phyloP scores from a whole-genome alignment of 306 rosid genomes.

The Rosa rugosa region DNA sequence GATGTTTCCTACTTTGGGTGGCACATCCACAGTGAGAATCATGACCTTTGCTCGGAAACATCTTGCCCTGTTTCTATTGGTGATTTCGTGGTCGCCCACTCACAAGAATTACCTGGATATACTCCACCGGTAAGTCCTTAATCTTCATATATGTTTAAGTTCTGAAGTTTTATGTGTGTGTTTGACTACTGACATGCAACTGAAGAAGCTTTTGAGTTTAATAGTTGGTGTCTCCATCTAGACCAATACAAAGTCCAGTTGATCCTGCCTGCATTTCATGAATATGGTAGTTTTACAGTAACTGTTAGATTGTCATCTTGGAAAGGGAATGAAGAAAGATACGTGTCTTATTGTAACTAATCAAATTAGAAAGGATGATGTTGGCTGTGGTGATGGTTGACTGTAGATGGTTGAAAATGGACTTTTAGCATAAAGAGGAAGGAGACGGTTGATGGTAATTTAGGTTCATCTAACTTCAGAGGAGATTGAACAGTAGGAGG shows the following conservation, averaged over 20 bases:
- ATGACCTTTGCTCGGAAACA: constrained; percentile 79
- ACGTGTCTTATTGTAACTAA: neutral
- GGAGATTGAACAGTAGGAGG: neutral
- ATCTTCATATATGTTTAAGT: neutral
- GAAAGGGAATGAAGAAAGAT: neutral
- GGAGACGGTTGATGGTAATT: neutral
- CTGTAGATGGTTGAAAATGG: neutral
- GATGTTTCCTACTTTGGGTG: constrained; percentile 82
- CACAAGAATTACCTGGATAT: constrained; percentile 68
- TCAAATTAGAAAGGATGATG: neutral
- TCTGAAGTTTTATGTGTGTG: neutral
- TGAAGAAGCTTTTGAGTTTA: neutral
- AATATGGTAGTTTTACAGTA: neutral
- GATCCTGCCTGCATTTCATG: neutral
- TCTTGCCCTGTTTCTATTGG: constrained; percentile 79
- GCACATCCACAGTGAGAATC: constrained; percentile 74
- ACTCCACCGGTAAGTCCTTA: constrained; percentile 80
- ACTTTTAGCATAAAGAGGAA: neutral
- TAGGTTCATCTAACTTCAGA: neutral
- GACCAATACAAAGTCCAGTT: neutral
- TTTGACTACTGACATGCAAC: neutral
- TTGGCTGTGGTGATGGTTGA: neutral
- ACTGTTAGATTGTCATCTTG: constrained; percentile 4
- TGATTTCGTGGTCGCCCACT: constrained; percentile 74
- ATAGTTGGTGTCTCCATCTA: neutral